Evolutionary conservation across 805 yeast genomes (phyloP).

Genomic region (Isabelozyma pseudorhagii): DNA sequence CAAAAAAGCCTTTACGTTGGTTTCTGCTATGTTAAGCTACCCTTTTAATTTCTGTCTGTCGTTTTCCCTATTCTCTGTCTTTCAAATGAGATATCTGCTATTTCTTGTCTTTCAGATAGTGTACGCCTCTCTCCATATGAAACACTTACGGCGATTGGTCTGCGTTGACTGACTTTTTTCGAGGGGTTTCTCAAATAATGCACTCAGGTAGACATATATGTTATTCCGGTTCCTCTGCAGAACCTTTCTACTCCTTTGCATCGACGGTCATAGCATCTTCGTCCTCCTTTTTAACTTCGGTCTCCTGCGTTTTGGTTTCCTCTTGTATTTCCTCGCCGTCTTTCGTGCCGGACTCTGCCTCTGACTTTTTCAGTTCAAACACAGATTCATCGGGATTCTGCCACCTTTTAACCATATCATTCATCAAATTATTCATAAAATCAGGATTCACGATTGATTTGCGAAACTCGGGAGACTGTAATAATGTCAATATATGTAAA

Average conservation of each 20-base stretch:
- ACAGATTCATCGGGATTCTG: conserved; percentile 25
- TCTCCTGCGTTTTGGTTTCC: neutral
- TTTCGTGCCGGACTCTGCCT: neutral
- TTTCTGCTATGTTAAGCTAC: no score
- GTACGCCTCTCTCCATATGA: no score
- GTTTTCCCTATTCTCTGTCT: no score
- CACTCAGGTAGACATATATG: neutral
- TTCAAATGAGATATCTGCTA: no score
- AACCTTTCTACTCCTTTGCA: neutral
- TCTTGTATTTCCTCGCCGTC: neutral
- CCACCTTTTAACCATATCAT: conserved; percentile 78
- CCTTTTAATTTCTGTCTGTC: no score
- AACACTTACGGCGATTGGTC: no score
- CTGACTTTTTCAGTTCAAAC: neutral
- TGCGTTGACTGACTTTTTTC: no score
- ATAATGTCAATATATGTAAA: conserved; percentile 69
- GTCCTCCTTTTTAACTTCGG: neutral
- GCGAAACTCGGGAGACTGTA: conserved; percentile 52
- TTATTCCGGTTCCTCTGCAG: no score
- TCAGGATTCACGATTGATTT: conserved; percentile 55
- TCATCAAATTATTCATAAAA: conserved; percentile 57
- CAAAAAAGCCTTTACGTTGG: no score
- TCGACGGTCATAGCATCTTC: neutral
- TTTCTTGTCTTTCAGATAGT: no score
- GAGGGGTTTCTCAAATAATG: no score